Evolutionary conservation across 345 rosid species (phyloP), one percentile per base, ranked within the genome.

Genomic region (Dovyalis caffra): DNA sequence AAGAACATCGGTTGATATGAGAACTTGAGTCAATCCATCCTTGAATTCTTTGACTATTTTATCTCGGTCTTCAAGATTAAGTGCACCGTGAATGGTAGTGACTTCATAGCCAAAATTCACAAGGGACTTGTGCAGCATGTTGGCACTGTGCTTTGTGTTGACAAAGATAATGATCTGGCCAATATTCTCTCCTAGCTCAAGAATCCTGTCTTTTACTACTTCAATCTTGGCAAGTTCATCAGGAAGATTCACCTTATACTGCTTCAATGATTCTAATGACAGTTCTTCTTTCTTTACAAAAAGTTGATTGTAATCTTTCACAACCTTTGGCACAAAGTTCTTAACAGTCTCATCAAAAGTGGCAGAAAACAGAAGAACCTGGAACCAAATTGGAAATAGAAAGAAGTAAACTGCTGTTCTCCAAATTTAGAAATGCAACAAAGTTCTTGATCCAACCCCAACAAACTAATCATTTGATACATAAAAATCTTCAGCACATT

Each of bases 311-410:
- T 86, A 78, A 71, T 91, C 91, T 72, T 72, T 38, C 12, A 91
- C 87, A 31, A 76, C 73, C 81, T 81, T 88, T 26, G 80, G 73
- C 15, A 91, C 96, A 82, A 93, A 95, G 72, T 91, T 85, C 85
- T 87, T 95, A 73, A 95, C 99, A 2, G 76, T 72, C 60, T 95
- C 98, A 20, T 85, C 88, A 72, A 95, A 93, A 18, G 99, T 95
- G 26, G 99, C 98, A 71, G 99, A 95, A 80, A 95, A 93, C 28
- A 95, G 85, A 76, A 95, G 95, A 76, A 91, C 93, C 98, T 93
- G 83, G 21, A 62, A 68, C 70, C 9, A 64, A 34, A 62, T 62
- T 40, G 25, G 62, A 56, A 62, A 72, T 34, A 67, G 25, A 67
- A 4, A 21, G 31, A 68, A 43, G 71, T 57, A 32, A 66, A 14